These are phyloP conservation scores for Penicillium robsamsonii DNA, from an alignment of 495 filamentous ascomycete species.

Conservation along the genomic window DNA sequence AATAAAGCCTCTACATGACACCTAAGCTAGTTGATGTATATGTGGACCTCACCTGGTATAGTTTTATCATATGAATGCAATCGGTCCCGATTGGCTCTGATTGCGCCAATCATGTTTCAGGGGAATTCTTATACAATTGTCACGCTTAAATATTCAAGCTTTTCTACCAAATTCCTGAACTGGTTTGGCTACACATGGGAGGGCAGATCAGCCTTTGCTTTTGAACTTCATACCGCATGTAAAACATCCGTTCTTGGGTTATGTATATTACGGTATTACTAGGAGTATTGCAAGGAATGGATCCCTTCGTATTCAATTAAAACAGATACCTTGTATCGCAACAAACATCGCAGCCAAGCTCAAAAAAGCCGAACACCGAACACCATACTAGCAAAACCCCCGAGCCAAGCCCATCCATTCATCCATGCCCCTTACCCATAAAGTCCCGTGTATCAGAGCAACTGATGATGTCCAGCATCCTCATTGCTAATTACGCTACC, in stretches of 20 bases:
- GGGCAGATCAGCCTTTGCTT: too few species aligned
- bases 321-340: neutral
- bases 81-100: too few species aligned
- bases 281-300: neutral
- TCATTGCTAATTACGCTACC: slow-evolving; percentile 67
- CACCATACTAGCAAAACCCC: too few species aligned
- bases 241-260: neutral
- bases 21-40: too few species aligned
- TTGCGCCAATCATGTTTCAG: too few species aligned
- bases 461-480: slow-evolving; percentile 36
- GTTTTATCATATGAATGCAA: too few species aligned
- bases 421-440: too few species aligned
- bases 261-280: neutral
- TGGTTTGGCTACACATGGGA: too few species aligned
- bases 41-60: too few species aligned
- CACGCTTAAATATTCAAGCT: too few species aligned
- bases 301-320: neutral
- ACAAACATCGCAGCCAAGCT: neutral
- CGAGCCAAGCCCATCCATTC: neutral
- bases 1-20: neutral
- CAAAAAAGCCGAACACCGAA: neutral
- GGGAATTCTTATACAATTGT: too few species aligned
- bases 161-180: too few species aligned
- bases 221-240: neutral
- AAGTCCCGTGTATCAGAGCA: slow-evolving; percentile 4